Conservation (phyloP, 169 alveolate genomes). For the Babesia sp. region DNA sequence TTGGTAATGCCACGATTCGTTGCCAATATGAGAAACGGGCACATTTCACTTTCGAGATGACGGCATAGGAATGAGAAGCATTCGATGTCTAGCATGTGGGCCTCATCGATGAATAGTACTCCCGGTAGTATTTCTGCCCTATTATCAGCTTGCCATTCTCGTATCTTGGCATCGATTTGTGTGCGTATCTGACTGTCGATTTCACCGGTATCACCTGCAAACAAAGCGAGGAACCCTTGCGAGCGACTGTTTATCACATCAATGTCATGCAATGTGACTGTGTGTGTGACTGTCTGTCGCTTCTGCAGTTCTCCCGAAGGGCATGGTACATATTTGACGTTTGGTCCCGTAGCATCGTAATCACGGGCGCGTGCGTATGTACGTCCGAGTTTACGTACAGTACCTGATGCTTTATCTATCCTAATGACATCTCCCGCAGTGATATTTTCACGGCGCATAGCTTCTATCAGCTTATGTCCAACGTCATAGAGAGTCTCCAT, state of each 20-base stretch:
- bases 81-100: constrained; percentile 99
- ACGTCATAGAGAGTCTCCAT: constrained; percentile 98
- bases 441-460: constrained; percentile 79
- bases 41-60: constrained; percentile 91
- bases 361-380: constrained; percentile 95
- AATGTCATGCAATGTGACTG: constrained; percentile 98
- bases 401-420: constrained; percentile 96
- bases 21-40: constrained; percentile 99
- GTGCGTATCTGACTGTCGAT: constrained; percentile 96
- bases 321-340: constrained; percentile 87
- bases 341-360: constrained; percentile 97
- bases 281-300: constrained; percentile 97
- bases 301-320: constrained; percentile 99
- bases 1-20: constrained; percentile 97
- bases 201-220: constrained; percentile 99
- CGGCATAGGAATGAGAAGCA: constrained; percentile 96
- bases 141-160: constrained; percentile 99
- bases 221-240: constrained; percentile 97
- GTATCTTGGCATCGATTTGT: constrained; percentile 96
- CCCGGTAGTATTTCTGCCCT: constrained; percentile 77
- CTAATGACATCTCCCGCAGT: constrained; percentile 94
- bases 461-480: constrained; percentile 93
- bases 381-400: constrained; percentile 95
- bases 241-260: constrained; percentile 97
- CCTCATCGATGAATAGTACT: constrained; percentile 99